phyloP scores from a whole-genome alignment of 371 early-diverging fungal species.

The Lichtheimia hyalospora region DNA sequence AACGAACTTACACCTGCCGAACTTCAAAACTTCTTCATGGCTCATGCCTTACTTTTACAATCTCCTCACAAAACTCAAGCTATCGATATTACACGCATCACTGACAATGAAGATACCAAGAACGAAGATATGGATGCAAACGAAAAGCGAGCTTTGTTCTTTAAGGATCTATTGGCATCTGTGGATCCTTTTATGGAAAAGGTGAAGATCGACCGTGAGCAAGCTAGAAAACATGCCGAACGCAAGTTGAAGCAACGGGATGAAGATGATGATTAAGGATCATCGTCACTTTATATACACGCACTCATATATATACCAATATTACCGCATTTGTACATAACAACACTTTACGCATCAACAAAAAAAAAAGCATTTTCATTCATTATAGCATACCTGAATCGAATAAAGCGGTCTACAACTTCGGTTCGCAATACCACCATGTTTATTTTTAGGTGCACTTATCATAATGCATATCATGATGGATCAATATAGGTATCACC shows the following conservation, averaged over 20 bases:
- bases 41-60: conserved; percentile 11
- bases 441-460: too few species aligned
- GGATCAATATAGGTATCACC: too few species aligned
- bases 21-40: conserved; percentile 40
- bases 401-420: too few species aligned
- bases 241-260: conserved; percentile 3
- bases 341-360: too few species aligned
- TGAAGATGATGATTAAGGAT: neutral
- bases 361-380: too few species aligned
- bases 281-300: too few species aligned
- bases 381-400: too few species aligned
- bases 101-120: conserved; percentile 4
- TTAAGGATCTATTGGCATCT: conserved; percentile 11
- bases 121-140: neutral
- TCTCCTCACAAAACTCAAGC: neutral
- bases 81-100: conserved; percentile 7
- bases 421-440: too few species aligned
- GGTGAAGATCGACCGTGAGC: conserved; percentile 28
- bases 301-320: too few species aligned
- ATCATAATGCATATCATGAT: too few species aligned
- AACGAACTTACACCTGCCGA: conserved; percentile 47
- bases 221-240: conserved; percentile 17
- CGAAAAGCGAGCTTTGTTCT: neutral
- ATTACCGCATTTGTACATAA: too few species aligned
- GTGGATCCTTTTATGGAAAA: conserved; percentile 24